Conservation (phyloP, 176 grass and related monocot genomes). For the Carex littledalei region DNA sequence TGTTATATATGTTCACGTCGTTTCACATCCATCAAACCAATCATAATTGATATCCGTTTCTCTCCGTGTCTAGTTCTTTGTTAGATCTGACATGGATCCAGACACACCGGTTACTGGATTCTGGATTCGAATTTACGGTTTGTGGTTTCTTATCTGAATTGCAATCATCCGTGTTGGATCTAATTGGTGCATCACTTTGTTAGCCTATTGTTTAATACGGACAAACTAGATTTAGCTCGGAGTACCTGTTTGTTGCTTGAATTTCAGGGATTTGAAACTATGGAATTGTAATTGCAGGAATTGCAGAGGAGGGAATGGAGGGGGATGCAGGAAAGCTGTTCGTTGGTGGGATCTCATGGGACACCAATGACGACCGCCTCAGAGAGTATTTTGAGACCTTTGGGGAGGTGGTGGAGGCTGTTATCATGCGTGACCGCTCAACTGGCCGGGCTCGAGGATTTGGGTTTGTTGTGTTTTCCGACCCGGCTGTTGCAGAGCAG, state of each 20-base stretch:
- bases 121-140: conserved; percentile 27
- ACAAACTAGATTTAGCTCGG: not conserved
- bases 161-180: not conserved
- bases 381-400: conserved; percentile 74
- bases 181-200: not conserved
- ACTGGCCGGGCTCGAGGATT: conserved; percentile 77
- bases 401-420: conserved; percentile 81
- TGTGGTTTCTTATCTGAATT: conserved; percentile 45
- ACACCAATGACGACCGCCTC: conserved; percentile 87
- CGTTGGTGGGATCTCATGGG: conserved; percentile 94
- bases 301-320: conserved; percentile 46
- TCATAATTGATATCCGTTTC: not conserved
- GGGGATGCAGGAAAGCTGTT: conserved; percentile 77
- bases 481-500: conserved; percentile 49
- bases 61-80: not conserved
- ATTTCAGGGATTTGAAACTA: conserved; percentile 18
- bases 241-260: not conserved
- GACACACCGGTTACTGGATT: not conserved
- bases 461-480: conserved; percentile 80
- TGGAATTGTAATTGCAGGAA: conserved; percentile 13
- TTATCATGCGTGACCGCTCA: conserved; percentile 75
- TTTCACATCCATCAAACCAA: not conserved
- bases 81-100: conserved; percentile 29
- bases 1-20: conserved; percentile 25
- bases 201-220: not conserved